Base-by-base conservation (phyloP, 768 basidiomycete species). In the Lactarius trivialis region DNA sequence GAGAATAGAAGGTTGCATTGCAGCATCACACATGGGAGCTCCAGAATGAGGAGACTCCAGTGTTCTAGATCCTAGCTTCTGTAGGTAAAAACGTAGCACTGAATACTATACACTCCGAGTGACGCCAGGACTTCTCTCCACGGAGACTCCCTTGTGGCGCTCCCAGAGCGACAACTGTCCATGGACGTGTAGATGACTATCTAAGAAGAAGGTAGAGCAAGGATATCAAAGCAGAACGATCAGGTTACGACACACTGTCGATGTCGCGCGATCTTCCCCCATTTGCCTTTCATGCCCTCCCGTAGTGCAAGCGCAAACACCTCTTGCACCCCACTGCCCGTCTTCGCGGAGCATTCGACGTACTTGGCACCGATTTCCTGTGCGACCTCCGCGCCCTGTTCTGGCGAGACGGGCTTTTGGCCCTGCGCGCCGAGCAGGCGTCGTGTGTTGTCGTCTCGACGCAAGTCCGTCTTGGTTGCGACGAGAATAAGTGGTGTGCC, bases 311-410 rank as follows among this genome's bases (percentile, higher is more conserved):
- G 81, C 43, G 85, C 80, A 73, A 99, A 98, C 39, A 98, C 95
- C 51, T 95, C 93, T 66, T 91, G 86, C 49, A 98, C 92, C 53
- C 93, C 93, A 17, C 76, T 77, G 5, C 94, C 92, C n/a, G 85
- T 86, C 78, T 96, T 98, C 51, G 95, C 91, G 36, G 88, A 91
- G 74, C 97, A 98, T 73, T 99, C 96, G 64, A 88, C 79, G 72
- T 98, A 99, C 72, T 85, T 82, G 19, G 94, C 94, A 28, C 94
- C 93, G 56, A 99, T 98, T 70, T 95, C 91, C 70, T 85, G 85
- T 28, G 96, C 96, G 28, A 96, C 88, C n/a, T 77, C 77, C 3
- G 78, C 81, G 1, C 96, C 97, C 70, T 93, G 92, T 65, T 89
- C 88, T 3, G 88, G 72, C 1, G 89, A 84, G 65, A 99, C 83